Base-by-base conservation (phyloP, 495 filamentous ascomycete genomes). In the Pseudoneurospora amorphoporcata region DNA sequence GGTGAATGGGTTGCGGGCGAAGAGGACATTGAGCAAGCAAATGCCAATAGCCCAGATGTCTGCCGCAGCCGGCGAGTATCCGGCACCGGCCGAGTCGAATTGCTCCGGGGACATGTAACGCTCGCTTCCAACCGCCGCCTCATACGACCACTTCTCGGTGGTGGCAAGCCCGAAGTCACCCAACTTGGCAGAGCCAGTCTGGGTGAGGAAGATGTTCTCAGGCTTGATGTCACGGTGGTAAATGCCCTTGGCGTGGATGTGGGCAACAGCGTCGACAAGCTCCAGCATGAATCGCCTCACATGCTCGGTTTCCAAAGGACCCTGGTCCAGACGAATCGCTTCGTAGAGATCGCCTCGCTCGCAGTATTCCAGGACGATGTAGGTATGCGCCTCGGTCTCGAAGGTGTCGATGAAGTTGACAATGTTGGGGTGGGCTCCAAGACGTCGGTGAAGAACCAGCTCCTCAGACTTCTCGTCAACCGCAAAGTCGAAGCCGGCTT, bases 151-250 rank as follows among this genome's bases (percentile, higher is more conserved):
- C 75, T 86, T 81, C 40, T 96, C 93, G 4, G 88, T 89, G 9
- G 95, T 97, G 65, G 93, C 94, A 65, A 99, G 86, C 71, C 95
- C 95, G 79, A 98, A 96, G 81, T 99, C 95, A 77, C 95, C 95
- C 43, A 99, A 90, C 83, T 99, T 99, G 90, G 97, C 92, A 58
- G 90, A 87, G 35, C 96, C 94, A 69, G 90, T 87, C 72, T 94
- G 87, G 74, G 88, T 92, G 73, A 99, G 86, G 83, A 99, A 98
- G 82, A 99, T 97, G 84, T 99, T 99, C 87, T 99, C 95, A 8
- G 95, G 95, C 85, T 99, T 99, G 88, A 99, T 98, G 82, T 99
- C 95, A 72, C 95, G 94, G 80, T 99, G 95, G 82, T 94, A 98
- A 76, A 98, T 86, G 73, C 93, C 94, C 78, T 94, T 94, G 74